Evolutionary conservation across 2,329 filamentous ascomycete genomes (phyloP).

Genomic region (Venturia oleaginea): DNA sequence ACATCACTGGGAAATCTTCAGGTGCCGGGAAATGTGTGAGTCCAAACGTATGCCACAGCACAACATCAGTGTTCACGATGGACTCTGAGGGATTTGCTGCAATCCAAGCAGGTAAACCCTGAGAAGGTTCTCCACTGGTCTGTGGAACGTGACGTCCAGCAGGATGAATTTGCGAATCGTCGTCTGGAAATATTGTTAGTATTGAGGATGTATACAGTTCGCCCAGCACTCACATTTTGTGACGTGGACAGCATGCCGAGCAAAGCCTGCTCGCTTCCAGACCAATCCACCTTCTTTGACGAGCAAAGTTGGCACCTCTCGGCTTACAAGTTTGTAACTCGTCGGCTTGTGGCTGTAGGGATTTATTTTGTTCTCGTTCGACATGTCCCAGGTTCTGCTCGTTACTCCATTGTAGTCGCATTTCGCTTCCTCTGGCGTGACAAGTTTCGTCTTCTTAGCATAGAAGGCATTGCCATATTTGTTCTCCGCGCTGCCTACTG

Average conservation of each 20-base stretch:
- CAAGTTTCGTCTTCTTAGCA: constrained; percentile 71
- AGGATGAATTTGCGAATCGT: constrained; percentile 73
- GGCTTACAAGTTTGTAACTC: constrained; percentile 80
- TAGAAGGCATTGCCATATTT: constrained; percentile 86
- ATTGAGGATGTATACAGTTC: constrained; percentile 13
- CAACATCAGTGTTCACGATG: constrained; percentile 75
- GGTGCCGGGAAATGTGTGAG: constrained; percentile 81
- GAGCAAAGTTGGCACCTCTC: constrained; percentile 69
- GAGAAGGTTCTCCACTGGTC: constrained; percentile 68
- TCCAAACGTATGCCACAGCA: constrained; percentile 91
- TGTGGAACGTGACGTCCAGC: constrained; percentile 83
- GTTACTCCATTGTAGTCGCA: constrained; percentile 77
- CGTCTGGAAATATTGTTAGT: constrained; percentile 42
- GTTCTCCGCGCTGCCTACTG: constrained; percentile 74
- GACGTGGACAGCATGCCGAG: constrained; percentile 77
- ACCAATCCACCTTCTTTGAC: constrained; percentile 75
- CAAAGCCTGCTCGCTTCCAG: constrained; percentile 84
- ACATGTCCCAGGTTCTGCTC: constrained; percentile 81
- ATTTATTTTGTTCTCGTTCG: constrained; percentile 75
- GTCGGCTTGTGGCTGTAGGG: constrained; percentile 77
- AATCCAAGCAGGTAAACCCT: constrained; percentile 69
- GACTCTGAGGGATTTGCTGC: constrained; percentile 54
- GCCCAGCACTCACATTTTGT: constrained; percentile 62
- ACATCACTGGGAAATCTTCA: constrained; percentile 87
- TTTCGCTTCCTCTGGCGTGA: constrained; percentile 56